Evolutionary conservation across 495 filamentous ascomycete species (phyloP), one percentile per base, ranked within the genome.

Genomic region (Penicillium desertorum): DNA sequence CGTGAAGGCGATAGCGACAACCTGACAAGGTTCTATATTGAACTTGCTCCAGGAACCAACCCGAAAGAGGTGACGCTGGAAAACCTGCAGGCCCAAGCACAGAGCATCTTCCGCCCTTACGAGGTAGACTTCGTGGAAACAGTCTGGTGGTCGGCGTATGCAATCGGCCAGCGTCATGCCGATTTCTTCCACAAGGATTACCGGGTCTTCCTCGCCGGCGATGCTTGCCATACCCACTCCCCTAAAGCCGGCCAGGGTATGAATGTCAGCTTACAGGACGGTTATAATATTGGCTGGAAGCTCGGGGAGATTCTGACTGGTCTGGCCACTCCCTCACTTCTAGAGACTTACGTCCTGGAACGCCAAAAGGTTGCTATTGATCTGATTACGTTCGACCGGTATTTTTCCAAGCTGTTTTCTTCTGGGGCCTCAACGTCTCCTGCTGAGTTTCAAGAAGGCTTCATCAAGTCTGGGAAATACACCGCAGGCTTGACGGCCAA

Each of bases 221-320:
- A 86, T 65, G 81, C 80, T 14, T 84, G 81, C 61, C 83, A 86
- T 52, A 86, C 82, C 10, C 83, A 86, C 59, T 79, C 80, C 12
- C 83, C 83, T 0, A 85, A 86, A 67, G 83, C 82, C 14, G 83
- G 83, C 2, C 83, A 86, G 59, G 76, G 73, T 10, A 75, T 83
- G 80, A 76, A 76, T 55, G 72, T 77, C 46, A 71, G 71, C 60
- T 62, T 79, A 57, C 78, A 81, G 58, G 79, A 84, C 56, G 72
- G 76, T 12, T 76, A 79, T 62, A 92, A 94, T 54, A 81, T 92
- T 36, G 89, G 88, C 19, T 92, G 89, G 89, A 92, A 94, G 70
- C 74, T 94, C 5, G 87, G 82, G 1, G 69, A 80, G 25, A 79
- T 92, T 1, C 67, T 91, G 12, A 80, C 73, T 32, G 85, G 85